Percentiles rank a stretch among this genome's conserved stretches.
These are phyloP conservation scores for Sordariomycetes sp. DNA, from an alignment of 2,329 filamentous ascomycete species.

Conservation along the genomic window DNA sequence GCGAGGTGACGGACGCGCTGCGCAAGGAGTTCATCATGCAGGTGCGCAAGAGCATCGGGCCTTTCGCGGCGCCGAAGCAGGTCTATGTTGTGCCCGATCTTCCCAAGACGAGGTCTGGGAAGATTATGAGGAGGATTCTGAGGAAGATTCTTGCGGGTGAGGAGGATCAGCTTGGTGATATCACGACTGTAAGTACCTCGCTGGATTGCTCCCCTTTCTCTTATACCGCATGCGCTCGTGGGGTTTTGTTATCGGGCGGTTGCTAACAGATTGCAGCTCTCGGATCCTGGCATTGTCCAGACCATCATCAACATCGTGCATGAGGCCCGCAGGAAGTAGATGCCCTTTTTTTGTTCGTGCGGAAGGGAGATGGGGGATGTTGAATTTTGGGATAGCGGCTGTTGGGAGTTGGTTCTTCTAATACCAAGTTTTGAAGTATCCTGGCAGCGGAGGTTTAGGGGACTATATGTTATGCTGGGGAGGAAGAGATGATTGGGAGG, in stretches of 20 bases:
- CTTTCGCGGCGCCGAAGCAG: constrained; percentile 91
- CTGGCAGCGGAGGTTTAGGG: not conserved
- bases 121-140: constrained; percentile 97
- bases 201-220: constrained; percentile 24
- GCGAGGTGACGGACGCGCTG: constrained; percentile 62
- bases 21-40: constrained; percentile 91
- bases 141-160: constrained; percentile 95
- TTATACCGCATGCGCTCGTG: not conserved
- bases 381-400: constrained; percentile 6
- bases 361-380: not conserved
- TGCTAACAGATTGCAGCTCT: constrained; percentile 42
- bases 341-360: not conserved
- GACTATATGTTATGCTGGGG: not conserved
- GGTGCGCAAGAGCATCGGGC: constrained; percentile 93
- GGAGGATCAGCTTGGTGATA: constrained; percentile 93
- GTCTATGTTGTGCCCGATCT: constrained; percentile 86
- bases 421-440: not conserved
- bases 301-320: constrained; percentile 81
- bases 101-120: constrained; percentile 92
- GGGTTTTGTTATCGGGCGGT: not conserved
- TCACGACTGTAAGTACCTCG: constrained; percentile 78
- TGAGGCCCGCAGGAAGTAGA: constrained; percentile 39
- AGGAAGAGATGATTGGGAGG: not conserved
- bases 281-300: constrained; percentile 77
- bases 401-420: not conserved